phyloP scores from a whole-genome alignment of 2,329 filamentous ascomycete species.

The Bimuria novae-zelandiae region DNA sequence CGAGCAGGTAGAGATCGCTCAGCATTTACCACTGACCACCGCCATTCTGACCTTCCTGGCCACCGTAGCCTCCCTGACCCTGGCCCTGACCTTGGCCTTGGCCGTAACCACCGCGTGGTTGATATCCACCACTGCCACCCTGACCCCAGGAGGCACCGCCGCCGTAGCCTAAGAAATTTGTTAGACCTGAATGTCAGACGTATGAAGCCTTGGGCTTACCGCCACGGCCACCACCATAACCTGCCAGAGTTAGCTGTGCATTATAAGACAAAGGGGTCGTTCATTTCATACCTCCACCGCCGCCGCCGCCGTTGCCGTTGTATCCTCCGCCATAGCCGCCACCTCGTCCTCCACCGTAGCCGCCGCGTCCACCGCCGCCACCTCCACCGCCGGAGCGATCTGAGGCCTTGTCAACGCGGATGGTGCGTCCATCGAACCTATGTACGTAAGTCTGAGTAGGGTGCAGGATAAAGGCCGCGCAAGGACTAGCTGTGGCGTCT shows the following conservation, averaged over 20 bases:
- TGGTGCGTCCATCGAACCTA: constrained; percentile 91
- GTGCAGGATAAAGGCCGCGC: not conserved
- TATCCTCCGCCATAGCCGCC: constrained; percentile 30
- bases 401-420: constrained; percentile 94
- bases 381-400: constrained; percentile 71
- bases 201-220: constrained; percentile 14
- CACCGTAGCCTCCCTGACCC: constrained; percentile 29
- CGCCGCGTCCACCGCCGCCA: constrained; percentile 42
- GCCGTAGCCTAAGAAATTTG: constrained; percentile 23
- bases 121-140: constrained; percentile 26
- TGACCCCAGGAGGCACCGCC: constrained; percentile 8
- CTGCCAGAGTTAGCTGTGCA: not conserved
- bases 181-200: constrained; percentile 10
- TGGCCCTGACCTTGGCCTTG: constrained; percentile 16
- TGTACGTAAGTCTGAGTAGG: constrained; percentile 19
- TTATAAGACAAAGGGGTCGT: not conserved
- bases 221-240: constrained; percentile 24
- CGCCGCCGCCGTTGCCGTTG: constrained; percentile 20
- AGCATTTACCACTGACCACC: constrained; percentile 41
- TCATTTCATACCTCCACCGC: constrained; percentile 9
- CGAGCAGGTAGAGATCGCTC: not conserved
- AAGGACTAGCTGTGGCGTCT: not conserved
- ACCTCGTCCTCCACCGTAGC: constrained; percentile 25
- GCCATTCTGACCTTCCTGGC: constrained; percentile 35
- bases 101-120: constrained; percentile 24